Evolutionary conservation across 495 filamentous ascomycete species (phyloP), one percentile per base, ranked within the genome.

Genomic region (Talaromyces nanjingensis): DNA sequence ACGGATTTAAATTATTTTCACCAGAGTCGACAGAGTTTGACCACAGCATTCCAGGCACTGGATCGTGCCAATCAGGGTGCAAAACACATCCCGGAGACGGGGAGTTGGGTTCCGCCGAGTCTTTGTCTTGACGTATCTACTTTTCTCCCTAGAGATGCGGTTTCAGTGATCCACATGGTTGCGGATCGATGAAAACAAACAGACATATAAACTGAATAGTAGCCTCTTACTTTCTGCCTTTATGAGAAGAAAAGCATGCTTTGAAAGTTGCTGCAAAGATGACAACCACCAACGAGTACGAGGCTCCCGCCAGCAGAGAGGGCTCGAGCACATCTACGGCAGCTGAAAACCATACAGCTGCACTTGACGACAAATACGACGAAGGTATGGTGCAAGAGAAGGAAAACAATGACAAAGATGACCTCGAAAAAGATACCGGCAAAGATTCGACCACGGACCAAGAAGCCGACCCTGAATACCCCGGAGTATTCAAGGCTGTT

Each of bases 401-500:
- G 45, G 18, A 49, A 20, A 49, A 18, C n/a, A 12, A 20, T 7
- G 2, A 20, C 2, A 49, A 49, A 18, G 45, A 49, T 9, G 45
- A 49, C 1, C 45, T 49, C 7, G 45, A 49, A 49, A 49, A 49
- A 12, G 18, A 20, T 1, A 9, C 45, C 11, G 45, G 45, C 45
- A 20, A 49, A 49, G 45, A 42, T 42, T 14, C 18, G 18, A 22
- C 45, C 7, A 12, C n/a, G 3, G 45, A 20, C 18, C 45, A 49
- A 49, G 6, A 49, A 20, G 45, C 18, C 20, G 53, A 56, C 1
- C 53, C 53, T 14, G 66, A 70, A 60, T 72, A 69, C 12, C 70
- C 70, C 18, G 39, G 64, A 27, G 7, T 67, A 3, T 29, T 54
- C 3, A 70, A 66, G 65, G 63, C 65, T 11, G 55, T 69, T 12